Evolutionary conservation across 345 rosid species (phyloP).

Genomic region (Trapa incisa): DNA sequence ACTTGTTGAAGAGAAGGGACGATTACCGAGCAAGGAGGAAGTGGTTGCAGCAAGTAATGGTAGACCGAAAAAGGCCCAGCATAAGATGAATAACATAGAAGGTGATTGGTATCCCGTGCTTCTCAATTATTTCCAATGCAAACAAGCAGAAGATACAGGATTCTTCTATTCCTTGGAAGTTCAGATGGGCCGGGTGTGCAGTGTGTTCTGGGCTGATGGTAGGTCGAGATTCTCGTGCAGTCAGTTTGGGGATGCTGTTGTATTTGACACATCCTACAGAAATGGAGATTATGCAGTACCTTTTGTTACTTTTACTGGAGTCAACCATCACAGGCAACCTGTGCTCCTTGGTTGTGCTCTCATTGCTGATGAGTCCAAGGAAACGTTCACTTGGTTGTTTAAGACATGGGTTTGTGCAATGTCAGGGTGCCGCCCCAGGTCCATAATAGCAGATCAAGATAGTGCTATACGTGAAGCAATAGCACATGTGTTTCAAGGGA

Average conservation of each 20-base stretch:
- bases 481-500: conserved; percentile 52
- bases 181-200: conserved; percentile 47
- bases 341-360: conserved; percentile 84
- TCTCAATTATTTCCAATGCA: conserved; percentile 61
- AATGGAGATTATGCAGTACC: conserved; percentile 46
- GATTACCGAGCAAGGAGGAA: conserved; percentile 31
- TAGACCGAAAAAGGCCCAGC: conserved; percentile 18
- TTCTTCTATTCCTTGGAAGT: conserved; percentile 65
- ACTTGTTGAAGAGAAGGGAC: conserved; percentile 37
- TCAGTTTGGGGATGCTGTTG: conserved; percentile 67
- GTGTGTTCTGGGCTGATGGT: conserved; percentile 85
- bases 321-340: conserved; percentile 82
- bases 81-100: conserved; percentile 39
- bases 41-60: conserved; percentile 25
- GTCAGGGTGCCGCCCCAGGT: conserved; percentile 58
- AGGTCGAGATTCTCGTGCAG: conserved; percentile 78
- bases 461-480: conserved; percentile 57
- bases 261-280: conserved; percentile 72
- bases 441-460: conserved; percentile 81
- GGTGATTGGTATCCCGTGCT: conserved; percentile 64
- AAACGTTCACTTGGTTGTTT: conserved; percentile 63
- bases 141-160: conserved; percentile 76
- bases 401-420: conserved; percentile 72
- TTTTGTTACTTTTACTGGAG: conserved; percentile 68
- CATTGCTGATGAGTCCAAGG: conserved; percentile 58